These are phyloP conservation scores for Kandelia obovata DNA, from an alignment of 345 rosid genomes.

Conservation along the genomic window DNA sequence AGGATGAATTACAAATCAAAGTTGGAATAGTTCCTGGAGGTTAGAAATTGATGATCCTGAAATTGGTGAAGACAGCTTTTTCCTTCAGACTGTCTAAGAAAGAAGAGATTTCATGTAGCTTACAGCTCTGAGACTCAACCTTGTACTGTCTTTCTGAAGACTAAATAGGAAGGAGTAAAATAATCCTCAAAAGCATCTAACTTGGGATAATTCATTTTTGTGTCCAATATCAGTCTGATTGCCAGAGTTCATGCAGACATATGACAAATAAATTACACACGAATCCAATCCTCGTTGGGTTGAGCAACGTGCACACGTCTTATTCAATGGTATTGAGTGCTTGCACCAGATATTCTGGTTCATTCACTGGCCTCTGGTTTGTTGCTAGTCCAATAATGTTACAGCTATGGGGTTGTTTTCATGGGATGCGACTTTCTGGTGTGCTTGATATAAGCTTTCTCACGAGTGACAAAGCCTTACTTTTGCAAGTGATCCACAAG, in stretches of 20 bases:
- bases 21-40: slow-evolving; percentile 6
- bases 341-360: too few species aligned
- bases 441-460: neutral
- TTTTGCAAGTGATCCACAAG: neutral
- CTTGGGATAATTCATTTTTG: neutral
- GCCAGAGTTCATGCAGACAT: neutral
- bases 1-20: slow-evolving; percentile 4
- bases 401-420: neutral
- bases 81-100: neutral
- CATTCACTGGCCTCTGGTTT: too few species aligned
- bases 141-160: slow-evolving; percentile 4
- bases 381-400: neutral
- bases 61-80: slow-evolving; percentile 7
- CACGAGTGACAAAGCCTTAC: neutral
- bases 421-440: neutral
- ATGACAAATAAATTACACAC: too few species aligned
- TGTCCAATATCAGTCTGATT: neutral
- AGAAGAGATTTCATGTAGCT: neutral
- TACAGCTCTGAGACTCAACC: neutral
- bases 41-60: slow-evolving; percentile 4
- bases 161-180: neutral
- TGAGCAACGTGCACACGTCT: too few species aligned
- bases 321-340: too few species aligned
- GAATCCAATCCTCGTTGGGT: too few species aligned
- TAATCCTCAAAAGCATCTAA: neutral